Evolutionary conservation across 2,329 filamentous ascomycete genomes (phyloP), one percentile per base, ranked within the genome.

Genomic region (Diplodia corticola): DNA sequence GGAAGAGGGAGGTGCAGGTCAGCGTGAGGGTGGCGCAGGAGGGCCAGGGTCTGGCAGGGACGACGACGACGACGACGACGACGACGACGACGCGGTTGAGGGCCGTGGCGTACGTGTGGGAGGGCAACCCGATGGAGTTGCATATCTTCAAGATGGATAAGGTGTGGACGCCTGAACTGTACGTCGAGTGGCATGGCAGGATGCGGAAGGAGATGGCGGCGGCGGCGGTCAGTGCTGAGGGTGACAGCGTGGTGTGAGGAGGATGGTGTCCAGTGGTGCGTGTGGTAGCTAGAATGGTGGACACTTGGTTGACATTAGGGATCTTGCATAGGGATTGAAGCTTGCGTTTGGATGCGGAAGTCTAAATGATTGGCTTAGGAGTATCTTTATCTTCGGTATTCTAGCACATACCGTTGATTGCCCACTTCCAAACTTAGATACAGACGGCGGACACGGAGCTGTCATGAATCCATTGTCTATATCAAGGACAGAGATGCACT

Each of bases 121-220:
- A 46, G 37, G 55, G 37, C 9, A 37, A 59, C 20, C 22, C 55
- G 24, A n/a, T 46, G 37, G 55, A 59, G 15, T 22, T 59, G 55
- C 55, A 59, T 12, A 22, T 59, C 37, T 59, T 59, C 37, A 59
- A 59, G 24, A 22, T 46, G 17, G 55, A 59, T 15, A 59, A 48
- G 24, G 55, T 59, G 1, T 59, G 55, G 55, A 59, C 55, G 37
- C 55, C 55, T 1, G 55, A 59, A 26, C 17, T 59, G 37, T 59
- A 59, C 24, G 55, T 59, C 9, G 55, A 59, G 12, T 59, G 55
- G 55, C 26, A 59, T 20, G 28, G 22, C 12, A 59, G 22, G 37
- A 26, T 35, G 37, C 30, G 55, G 24, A 30, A 24, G 15, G 37
- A 46, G 15, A 46, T 22, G 37, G 12, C 24, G 37, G 17, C 10